Base-by-base conservation (phyloP, 345 rosid species). In the Hibiscus syriacus region DNA sequence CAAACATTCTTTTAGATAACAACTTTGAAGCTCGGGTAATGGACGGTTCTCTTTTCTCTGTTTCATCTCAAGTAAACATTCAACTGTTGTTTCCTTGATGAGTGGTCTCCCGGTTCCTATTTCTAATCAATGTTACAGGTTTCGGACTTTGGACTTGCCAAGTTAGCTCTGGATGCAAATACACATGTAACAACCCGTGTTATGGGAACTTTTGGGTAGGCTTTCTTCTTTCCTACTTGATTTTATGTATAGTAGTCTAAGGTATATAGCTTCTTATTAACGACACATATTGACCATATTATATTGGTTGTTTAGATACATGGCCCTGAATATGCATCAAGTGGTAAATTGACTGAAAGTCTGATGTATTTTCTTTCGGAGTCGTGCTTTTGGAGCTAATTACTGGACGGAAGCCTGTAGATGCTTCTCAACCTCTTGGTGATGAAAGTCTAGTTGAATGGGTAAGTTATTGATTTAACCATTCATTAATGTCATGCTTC, bases 281-380 rank as follows among this genome's bases (percentile, higher is more conserved):
- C 20, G 14, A 67, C 6, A 49, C 22, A 57, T 32, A 58, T 48
- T 46, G 36, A 58, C 53, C 54, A 69, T 39, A 2, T 71, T 56
- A 19, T 5, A 6, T 29, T 75, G 55, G 69, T 67, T 41, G 55
- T 75, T 60, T 86, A 93, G 99, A 74, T 93, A 93, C 76, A 79
- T 93, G 92, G 99, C 99, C 76, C 96, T 66, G 99, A 93, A 77
- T 93, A 93, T 84, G 99, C 96, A 80, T 80, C 92, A 70, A 93
- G 95, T 72, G 99, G 99, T 23, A 93, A 90, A 79, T 75, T 93
- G 78, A 90, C 97, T 0, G 98, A 93, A 77, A 93, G 80, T 93
- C 98, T 56, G 98, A 93, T 68, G 95, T 93, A 1, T 90, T 81
- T 87, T 93, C 97, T 0, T 93, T 79, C 39, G 99, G 99, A 43